Evolutionary conservation across 257 asterid genomes (phyloP), one percentile per base, ranked within the genome.

Genomic region (Fraxinus quadrangulata): DNA sequence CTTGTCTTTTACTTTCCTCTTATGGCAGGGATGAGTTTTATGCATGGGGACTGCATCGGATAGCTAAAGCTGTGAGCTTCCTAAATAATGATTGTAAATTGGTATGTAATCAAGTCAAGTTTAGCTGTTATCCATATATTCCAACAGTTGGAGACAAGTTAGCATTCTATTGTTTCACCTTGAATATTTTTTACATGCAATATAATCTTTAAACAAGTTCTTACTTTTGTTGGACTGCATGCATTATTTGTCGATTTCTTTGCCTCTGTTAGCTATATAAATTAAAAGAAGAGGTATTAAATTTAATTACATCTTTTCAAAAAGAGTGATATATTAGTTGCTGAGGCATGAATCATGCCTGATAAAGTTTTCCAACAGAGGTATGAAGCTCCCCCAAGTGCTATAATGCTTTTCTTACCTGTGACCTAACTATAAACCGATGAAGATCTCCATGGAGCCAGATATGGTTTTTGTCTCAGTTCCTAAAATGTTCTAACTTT

Each of bases 41-140:
- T 78, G 99, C 99, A 61, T 96, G 98, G 99, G 99, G 99, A 31
- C 84, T 96, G 82, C 94, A 96, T 85, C 97, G 97, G 85, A 96
- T 96, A 83, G 92, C 98, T 81, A 93, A 96, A 87, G 99, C 99
- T 82, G 97, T 92, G 92, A 92, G 97, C 97, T 96, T 96, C 93
- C 84, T 96, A 85, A 96, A 96, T 84, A 96, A 93, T 77, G 99
- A 96, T 83, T 96, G 99, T 83, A 96, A 96, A 87, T 88, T 96
- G 88, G 99, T 96, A 88, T 71, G 95, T 81, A 72, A 74, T 72
- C 63, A 33, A 78, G 42, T 71, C 78, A 59, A 66, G 63, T 68
- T 72, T 36, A 6, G 59, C 54, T 11, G 36, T 73, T 76, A 36
- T 26, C 70, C 67, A n/a, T 75, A 69, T 70, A 51, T 26, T 75